Evolutionary conservation across 768 basidiomycete species (phyloP).

Genomic region (Boletus vinaceobasis): DNA sequence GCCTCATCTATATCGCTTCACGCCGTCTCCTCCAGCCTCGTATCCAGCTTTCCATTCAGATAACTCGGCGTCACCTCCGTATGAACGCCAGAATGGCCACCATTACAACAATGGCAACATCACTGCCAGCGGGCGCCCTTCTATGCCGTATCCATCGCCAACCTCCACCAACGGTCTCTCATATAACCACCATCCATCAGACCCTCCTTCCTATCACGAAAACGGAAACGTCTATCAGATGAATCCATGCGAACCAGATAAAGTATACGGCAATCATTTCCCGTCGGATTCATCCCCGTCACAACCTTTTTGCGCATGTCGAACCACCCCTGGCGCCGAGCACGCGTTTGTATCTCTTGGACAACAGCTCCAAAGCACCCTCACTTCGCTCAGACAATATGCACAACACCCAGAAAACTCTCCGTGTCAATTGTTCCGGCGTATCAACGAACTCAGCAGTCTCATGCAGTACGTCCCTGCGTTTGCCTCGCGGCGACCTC

Average conservation of each 20-base stretch:
- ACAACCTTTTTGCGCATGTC: slow-evolving; percentile 55
- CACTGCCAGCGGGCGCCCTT: slow-evolving; percentile 25
- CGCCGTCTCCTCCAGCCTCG: slow-evolving; percentile 56
- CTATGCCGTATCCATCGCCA: slow-evolving; percentile 34
- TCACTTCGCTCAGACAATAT: slow-evolving; percentile 58
- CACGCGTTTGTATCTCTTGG: slow-evolving; percentile 59
- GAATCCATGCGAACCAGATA: slow-evolving; percentile 34
- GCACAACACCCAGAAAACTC: slow-evolving; percentile 53
- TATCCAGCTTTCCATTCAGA: slow-evolving; percentile 53
- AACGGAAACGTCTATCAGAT: slow-evolving; percentile 36
- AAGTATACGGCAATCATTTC: slow-evolving; percentile 32
- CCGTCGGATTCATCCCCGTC: slow-evolving; percentile 31
- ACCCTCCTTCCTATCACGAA: slow-evolving; percentile 33
- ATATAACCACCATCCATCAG: slow-evolving; percentile 32
- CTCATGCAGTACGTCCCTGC: slow-evolving; percentile 59
- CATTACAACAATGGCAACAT: slow-evolving; percentile 32
- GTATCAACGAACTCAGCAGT: slow-evolving; percentile 58
- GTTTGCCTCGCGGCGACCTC: slow-evolving; percentile 33
- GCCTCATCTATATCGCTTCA: slow-evolving; percentile 65
- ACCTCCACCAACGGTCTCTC: slow-evolving; percentile 33
- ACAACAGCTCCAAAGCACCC: slow-evolving; percentile 59
- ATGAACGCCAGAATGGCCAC: slow-evolving; percentile 34
- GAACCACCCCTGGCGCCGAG: slow-evolving; percentile 56
- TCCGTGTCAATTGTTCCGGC: slow-evolving; percentile 53
- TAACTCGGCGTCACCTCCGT: slow-evolving; percentile 33